A percentile compares a stretch with the other conserved stretches of the same genome.
Conservation (phyloP, 495 filamentous ascomycete genomes). For the Physcia stellaris region DNA sequence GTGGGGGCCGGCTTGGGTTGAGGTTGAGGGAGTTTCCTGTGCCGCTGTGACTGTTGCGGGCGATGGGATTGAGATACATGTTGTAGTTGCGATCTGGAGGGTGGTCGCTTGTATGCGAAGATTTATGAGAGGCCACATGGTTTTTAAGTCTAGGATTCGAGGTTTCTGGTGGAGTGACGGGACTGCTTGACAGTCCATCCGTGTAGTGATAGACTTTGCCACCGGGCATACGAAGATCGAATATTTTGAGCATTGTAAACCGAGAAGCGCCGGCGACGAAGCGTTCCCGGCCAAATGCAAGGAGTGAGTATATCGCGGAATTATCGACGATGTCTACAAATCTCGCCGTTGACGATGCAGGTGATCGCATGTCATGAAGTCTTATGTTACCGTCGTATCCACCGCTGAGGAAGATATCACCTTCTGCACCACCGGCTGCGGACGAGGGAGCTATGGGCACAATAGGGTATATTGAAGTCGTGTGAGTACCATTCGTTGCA, state of each 20-base stretch:
- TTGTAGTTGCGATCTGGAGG: constrained; percentile 9
- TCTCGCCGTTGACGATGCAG: constrained; percentile 26
- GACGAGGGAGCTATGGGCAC: constrained; percentile 29
- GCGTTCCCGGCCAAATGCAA: constrained; percentile 37
- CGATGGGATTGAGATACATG: constrained; percentile 6
- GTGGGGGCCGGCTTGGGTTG: constrained; percentile 8
- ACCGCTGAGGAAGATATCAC: constrained; percentile 45
- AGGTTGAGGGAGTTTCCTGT: constrained; percentile 3
- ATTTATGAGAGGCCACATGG: neutral
- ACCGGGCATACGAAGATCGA: constrained; percentile 46
- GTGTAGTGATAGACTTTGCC: constrained; percentile 21
- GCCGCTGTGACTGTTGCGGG: neutral
- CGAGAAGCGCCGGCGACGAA: constrained; percentile 43
- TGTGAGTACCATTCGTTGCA: neutral
- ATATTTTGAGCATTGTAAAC: constrained; percentile 48
- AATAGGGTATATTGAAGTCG: constrained; percentile 28
- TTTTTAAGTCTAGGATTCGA: constrained; percentile 1
- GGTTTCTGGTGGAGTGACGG: constrained; percentile 1
- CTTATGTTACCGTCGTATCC: constrained; percentile 46
- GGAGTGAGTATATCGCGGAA: constrained; percentile 41
- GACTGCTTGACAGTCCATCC: constrained; percentile 2
- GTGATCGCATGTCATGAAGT: constrained; percentile 55
- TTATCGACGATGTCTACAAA: constrained; percentile 45
- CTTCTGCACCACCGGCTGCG: constrained; percentile 17
- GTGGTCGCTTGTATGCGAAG: neutral